Evolutionary conservation across 1,284 basidiomycete species (phyloP), one percentile per base, ranked within the genome.

Genomic region (Boletus sp.): DNA sequence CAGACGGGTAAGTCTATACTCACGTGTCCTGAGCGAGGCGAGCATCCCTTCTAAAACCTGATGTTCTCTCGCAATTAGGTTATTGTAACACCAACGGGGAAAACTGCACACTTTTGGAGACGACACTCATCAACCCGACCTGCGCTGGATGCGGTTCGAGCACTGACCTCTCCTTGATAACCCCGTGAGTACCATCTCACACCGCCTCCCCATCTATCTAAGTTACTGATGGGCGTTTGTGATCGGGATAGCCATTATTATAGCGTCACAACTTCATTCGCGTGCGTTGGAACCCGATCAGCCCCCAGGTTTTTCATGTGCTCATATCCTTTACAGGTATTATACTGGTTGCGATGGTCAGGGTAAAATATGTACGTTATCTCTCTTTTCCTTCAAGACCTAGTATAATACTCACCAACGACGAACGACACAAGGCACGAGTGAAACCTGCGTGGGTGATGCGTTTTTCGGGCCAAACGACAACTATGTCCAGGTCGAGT

Each of bases 131-230:
- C 54, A 78, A 81, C 64, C 74, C 79, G 7, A 64, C 65, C 15
- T 67, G 66, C 36, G 49, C 67, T 2, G 79, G 80, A 3, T 69
- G 74, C 58, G 79, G 79, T 9, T 77, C 78, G 8, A 76, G 73
- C 43, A 64, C 69, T n/a, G 80, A 81, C 59, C 67, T 81, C 48
- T 78, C 77, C 57, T 68, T 81, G 61, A 81, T 81, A 46, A 1
- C 62, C 1, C 77, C 77, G 78, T 79, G 57, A 63, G 78, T 64
- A 24, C 27, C 29, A 29, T 43, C 33, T 48, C 33, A 31, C 24
- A 9, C 6, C 6, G 8, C 7, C 29, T 24, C 33, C 2, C 13
- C 22, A 12, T 31, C 13, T 22, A 18, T 45, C 39, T 12, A 43
- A 35, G 5, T 2, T 18, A 2, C 45, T 63, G 36, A 60, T 33